phyloP scores from a whole-genome alignment of 2,329 filamentous ascomycete genomes.

The Talaromyces funiculosus region DNA sequence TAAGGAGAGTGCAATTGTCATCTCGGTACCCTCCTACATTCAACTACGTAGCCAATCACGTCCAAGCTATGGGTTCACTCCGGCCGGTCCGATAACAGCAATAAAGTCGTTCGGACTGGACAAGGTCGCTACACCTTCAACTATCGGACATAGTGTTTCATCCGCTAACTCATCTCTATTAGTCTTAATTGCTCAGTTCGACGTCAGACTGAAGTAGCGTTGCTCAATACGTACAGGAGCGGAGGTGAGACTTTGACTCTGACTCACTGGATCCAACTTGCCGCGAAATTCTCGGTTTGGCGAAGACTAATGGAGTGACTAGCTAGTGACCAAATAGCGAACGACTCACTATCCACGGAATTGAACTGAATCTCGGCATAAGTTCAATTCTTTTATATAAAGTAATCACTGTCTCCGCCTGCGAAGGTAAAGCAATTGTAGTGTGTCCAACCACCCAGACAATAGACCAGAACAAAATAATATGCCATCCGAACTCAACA shows the following conservation, averaged over 20 bases:
- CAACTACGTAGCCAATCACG: neutral
- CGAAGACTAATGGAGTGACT: neutral
- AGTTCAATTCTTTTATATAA: neutral
- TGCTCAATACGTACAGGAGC: neutral
- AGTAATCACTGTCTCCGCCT: neutral
- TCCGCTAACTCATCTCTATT: neutral
- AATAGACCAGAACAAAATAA: neutral
- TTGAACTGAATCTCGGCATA: neutral
- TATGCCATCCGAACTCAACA: constrained; percentile 1
- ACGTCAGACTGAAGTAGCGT: neutral
- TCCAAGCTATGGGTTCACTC: neutral
- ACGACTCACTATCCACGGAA: neutral
- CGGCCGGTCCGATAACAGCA: neutral
- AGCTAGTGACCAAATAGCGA: neutral
- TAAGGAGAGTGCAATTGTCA: neutral
- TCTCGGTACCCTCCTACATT: neutral
- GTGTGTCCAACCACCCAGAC: neutral
- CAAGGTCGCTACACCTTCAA: neutral
- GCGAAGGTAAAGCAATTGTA: neutral
- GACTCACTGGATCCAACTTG: too few species aligned
- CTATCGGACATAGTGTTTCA: neutral
- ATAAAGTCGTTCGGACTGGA: neutral
- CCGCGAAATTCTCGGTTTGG: neutral
- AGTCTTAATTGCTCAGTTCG: neutral
- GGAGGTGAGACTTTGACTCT: neutral